Percentiles rank a stretch among this genome's conserved stretches.
Evolutionary conservation across 371 early-diverging fungal genomes (phyloP).

Genomic region (Ordospora pajunii): DNA sequence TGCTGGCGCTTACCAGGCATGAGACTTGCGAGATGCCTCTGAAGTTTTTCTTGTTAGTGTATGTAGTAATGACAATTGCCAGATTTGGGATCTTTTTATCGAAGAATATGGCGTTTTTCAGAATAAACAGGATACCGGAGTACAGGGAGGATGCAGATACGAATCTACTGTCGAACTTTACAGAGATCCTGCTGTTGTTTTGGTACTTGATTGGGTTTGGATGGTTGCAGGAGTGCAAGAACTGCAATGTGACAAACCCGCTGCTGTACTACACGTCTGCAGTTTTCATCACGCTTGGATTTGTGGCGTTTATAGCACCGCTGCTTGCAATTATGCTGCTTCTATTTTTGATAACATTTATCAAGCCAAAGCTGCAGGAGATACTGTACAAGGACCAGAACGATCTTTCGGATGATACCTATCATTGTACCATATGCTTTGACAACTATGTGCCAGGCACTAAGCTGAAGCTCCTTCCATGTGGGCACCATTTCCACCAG

Average conservation of each 20-base stretch:
- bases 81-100: conserved; percentile 52
- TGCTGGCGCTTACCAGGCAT: conserved; percentile 53
- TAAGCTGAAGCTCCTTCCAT: conserved; percentile 59
- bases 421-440: conserved; percentile 61
- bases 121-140: conserved; percentile 56
- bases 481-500: conserved; percentile 62
- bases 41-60: conserved; percentile 59
- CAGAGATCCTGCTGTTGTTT: conserved; percentile 61
- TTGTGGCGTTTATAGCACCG: conserved; percentile 58
- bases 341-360: conserved; percentile 56
- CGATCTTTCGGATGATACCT: conserved; percentile 58
- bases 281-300: conserved; percentile 55
- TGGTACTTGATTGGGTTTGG: conserved; percentile 62
- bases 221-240: conserved; percentile 61
- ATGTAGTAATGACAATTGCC: conserved; percentile 47
- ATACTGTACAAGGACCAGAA: conserved; percentile 49
- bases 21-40: conserved; percentile 54
- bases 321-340: conserved; percentile 60
- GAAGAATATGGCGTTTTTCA: conserved; percentile 59
- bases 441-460: conserved; percentile 54
- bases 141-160: conserved; percentile 59
- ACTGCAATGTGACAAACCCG: conserved; percentile 51
- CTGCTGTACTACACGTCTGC: conserved; percentile 59
- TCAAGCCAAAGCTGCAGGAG: conserved; percentile 59
- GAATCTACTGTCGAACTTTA: conserved; percentile 59